Conservation (phyloP, 495 filamentous ascomycete genomes). For the Letharia columbiana region DNA sequence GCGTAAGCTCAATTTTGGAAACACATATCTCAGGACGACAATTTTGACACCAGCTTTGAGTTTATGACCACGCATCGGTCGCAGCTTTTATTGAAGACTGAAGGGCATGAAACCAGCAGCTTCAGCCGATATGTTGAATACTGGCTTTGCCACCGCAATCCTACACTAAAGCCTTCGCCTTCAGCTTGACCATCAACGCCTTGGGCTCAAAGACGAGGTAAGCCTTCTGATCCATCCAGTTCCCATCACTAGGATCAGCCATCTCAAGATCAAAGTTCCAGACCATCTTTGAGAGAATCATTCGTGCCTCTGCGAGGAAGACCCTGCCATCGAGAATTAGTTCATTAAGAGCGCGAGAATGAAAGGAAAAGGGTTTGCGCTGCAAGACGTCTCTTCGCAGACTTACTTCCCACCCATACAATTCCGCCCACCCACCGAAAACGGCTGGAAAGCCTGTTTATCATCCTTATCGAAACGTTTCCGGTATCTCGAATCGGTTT, state of each 20-base stretch:
- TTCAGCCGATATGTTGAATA: constrained; percentile 12
- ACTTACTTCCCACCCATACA: constrained; percentile 40
- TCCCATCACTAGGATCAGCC: constrained; percentile 8
- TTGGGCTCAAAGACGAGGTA: constrained; percentile 19
- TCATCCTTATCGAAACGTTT: constrained; percentile 31
- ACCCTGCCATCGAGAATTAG: constrained; percentile 1
- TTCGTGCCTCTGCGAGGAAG: constrained; percentile 13
- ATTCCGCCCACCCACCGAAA: constrained; percentile 35
- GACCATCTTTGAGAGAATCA: constrained; percentile 19
- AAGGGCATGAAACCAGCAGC: background rate
- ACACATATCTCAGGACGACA: background rate
- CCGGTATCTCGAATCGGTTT: constrained; percentile 8
- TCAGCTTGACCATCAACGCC: constrained; percentile 9
- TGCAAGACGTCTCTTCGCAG: no score
- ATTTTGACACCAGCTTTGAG: background rate
- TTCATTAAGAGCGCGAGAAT: background rate
- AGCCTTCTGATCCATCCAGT: constrained; percentile 17
- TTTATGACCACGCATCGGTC: background rate
- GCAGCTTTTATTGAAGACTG: background rate
- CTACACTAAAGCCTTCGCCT: constrained; percentile 12
- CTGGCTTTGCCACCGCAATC: background rate
- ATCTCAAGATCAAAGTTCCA: constrained; percentile 17
- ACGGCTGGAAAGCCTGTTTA: constrained; percentile 36
- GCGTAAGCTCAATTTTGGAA: background rate
- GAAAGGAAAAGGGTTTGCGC: background rate